Evolutionary conservation across 2,329 filamentous ascomycete species (phyloP).

Genomic region (Diaporthe ampelina): DNA sequence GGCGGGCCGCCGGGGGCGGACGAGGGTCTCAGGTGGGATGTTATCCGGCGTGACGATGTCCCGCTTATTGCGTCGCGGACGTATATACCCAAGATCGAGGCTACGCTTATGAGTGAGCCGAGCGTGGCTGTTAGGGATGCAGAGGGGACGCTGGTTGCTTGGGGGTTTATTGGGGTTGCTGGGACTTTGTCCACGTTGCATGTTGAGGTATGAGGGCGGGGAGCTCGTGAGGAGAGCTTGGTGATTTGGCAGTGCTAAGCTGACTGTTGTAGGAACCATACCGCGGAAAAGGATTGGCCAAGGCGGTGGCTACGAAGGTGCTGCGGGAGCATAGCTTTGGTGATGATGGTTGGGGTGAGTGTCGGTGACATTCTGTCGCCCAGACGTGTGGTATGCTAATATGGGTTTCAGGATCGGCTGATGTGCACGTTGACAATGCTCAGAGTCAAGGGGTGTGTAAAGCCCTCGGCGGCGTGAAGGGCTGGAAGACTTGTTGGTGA

Average conservation of each 20-base stretch:
- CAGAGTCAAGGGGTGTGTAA: conserved; percentile 74
- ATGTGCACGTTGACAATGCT: conserved; percentile 73
- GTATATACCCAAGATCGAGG: conserved; percentile 67
- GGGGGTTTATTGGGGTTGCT: conserved; percentile 70
- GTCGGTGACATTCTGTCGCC: background rate
- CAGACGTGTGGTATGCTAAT: background rate
- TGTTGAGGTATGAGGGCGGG: conserved; percentile 44
- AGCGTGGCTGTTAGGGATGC: conserved; percentile 61
- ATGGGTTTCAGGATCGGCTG: conserved; percentile 61
- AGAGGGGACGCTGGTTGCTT: conserved; percentile 69
- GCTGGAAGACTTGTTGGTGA: conserved; percentile 73
- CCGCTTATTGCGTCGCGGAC: conserved; percentile 68
- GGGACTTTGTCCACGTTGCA: conserved; percentile 46
- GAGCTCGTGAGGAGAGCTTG: background rate
- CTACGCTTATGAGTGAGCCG: conserved; percentile 60
- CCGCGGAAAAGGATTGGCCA: conserved; percentile 74
- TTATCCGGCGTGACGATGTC: conserved; percentile 66
- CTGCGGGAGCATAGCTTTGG: conserved; percentile 66
- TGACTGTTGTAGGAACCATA: conserved; percentile 60
- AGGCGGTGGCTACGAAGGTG: conserved; percentile 70
- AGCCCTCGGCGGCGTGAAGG: conserved; percentile 69
- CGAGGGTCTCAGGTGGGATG: conserved; percentile 68
- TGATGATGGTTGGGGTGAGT: conserved; percentile 62
- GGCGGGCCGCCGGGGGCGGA: conserved; percentile 47
- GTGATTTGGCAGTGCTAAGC: background rate